Evolutionary conservation across 345 rosid species (phyloP).

Genomic region (Moricandia arvensis): DNA sequence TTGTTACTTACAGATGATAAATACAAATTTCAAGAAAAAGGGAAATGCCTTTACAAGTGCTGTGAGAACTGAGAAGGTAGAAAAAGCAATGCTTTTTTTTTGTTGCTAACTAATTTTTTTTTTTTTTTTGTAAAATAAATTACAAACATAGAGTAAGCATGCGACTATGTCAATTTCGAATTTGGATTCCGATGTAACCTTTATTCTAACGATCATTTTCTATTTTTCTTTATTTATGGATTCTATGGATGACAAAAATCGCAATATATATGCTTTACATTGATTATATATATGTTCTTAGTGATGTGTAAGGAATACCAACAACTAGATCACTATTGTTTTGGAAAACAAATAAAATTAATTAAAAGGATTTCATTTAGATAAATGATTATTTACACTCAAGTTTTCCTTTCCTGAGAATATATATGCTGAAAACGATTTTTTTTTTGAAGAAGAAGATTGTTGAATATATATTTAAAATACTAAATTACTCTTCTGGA

Average conservation of each 20-base stretch:
- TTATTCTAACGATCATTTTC: background rate
- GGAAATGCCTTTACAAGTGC: slow-evolving; percentile 34
- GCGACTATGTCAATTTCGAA: slow-evolving; percentile 13
- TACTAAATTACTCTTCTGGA: background rate
- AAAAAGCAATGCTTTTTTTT: too few relatives aligned
- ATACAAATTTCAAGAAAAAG: background rate
- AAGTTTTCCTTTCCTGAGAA: background rate
- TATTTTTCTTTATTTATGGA: background rate
- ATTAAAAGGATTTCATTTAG: background rate
- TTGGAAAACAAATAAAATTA: background rate
- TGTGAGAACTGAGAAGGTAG: slow-evolving; percentile 18
- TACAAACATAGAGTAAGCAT: slow-evolving; percentile 22
- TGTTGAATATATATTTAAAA: background rate
- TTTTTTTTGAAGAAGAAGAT: background rate
- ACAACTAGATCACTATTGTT: background rate
- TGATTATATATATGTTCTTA: background rate
- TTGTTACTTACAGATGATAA: background rate
- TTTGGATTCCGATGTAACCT: slow-evolving; percentile 23
- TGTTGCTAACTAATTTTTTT: too few relatives aligned
- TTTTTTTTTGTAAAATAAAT: background rate
- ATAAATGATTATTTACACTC: background rate
- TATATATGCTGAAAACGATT: background rate
- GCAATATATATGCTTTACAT: background rate
- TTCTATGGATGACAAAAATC: background rate
- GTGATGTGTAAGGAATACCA: background rate